phyloP scores from a whole-genome alignment of 441 rosid species.

The Biscutella laevigata region DNA sequence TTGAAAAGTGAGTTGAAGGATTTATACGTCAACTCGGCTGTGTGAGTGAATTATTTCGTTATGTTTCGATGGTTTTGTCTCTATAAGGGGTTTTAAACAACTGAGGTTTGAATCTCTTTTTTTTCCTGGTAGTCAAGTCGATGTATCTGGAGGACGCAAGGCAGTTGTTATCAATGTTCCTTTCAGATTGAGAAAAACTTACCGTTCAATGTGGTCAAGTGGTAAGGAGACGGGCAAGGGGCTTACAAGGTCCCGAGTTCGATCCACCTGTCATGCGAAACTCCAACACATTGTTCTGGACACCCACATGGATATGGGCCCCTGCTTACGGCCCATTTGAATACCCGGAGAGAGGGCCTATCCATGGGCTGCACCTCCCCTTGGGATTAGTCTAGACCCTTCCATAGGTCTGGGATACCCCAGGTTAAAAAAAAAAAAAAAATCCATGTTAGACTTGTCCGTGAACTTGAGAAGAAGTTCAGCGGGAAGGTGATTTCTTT shows the following conservation, averaged over 20 bases:
- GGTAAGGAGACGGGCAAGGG: too few species aligned
- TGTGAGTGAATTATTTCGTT: constrained; percentile 28
- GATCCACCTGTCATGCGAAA: too few species aligned
- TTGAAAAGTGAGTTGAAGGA: constrained; percentile 65
- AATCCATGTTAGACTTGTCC: constrained; percentile 67
- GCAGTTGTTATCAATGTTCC: constrained; percentile 66
- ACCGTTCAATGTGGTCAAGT: too few species aligned
- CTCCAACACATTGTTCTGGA: too few species aligned
- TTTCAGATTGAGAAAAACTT: constrained; percentile 64
- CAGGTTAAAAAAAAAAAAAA: too few species aligned
- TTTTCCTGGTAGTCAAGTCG: constrained; percentile 43
- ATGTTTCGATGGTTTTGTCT: neutral
- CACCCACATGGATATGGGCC: too few species aligned
- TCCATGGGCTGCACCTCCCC: too few species aligned
- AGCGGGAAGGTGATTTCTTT: constrained; percentile 55
- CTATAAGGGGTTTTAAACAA: neutral
- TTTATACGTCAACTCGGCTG: constrained; percentile 50
- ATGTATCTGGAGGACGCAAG: constrained; percentile 63
- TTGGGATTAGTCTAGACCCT: too few species aligned
- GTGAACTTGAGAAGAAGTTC: constrained; percentile 81
- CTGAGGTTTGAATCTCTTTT: neutral
- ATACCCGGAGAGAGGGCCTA: too few species aligned
- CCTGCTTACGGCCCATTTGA: too few species aligned
- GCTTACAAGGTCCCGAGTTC: too few species aligned
- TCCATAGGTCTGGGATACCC: too few species aligned